A percentile compares a stretch with the other conserved stretches of the same genome.
These are phyloP conservation scores for Chamaecyparis obtusa DNA, from an alignment of 75 land plant genomes.

Conservation along the genomic window DNA sequence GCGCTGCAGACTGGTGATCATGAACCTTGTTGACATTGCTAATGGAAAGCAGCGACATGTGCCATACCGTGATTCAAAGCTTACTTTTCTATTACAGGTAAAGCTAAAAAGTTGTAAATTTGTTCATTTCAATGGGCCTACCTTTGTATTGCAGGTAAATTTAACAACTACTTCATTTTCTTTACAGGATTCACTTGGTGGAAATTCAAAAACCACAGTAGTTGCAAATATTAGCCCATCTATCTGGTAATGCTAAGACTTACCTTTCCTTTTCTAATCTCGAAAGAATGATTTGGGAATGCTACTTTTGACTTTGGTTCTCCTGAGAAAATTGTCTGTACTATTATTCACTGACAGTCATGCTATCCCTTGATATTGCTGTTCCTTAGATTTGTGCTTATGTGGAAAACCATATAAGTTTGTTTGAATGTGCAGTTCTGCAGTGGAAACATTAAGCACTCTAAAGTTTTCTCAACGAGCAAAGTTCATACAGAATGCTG, in stretches of 20 bases:
- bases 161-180: not conserved
- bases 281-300: not conserved
- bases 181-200: conserved; percentile 66
- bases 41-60: conserved; percentile 65
- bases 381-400: not conserved
- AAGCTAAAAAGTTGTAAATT: not conserved
- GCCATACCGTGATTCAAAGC: conserved; percentile 69
- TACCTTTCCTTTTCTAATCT: not conserved
- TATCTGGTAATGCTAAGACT: conserved; percentile 19
- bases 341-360: not conserved
- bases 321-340: not conserved
- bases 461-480: conserved; percentile 77
- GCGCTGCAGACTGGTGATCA: conserved; percentile 49
- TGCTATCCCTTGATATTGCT: not conserved
- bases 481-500: conserved; percentile 55
- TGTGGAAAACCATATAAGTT: not conserved
- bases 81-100: conserved; percentile 64
- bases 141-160: not conserved
- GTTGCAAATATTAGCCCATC: conserved; percentile 64
- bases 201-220: conserved; percentile 62
- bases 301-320: not conserved
- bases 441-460: conserved; percentile 53
- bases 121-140: not conserved
- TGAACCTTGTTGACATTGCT: conserved; percentile 60
- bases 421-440: conserved; percentile 24